Evolutionary conservation across 1,284 basidiomycete species (phyloP), one percentile per base, ranked within the genome.

Genomic region (Sanghuangporus sanghuang): DNA sequence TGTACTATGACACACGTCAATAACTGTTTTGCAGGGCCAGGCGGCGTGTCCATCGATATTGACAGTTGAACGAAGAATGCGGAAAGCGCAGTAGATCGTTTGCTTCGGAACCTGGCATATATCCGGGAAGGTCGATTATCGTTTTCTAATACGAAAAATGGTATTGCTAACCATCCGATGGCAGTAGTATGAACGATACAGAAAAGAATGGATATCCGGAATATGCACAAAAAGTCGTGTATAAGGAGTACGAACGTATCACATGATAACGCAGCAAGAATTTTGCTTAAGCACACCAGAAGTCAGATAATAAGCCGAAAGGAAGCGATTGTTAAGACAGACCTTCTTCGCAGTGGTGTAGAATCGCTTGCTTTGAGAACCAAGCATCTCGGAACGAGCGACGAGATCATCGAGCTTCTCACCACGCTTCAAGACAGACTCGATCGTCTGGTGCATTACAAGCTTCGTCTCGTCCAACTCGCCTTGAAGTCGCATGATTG

Each of bases 391-490:
- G 53, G 95, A 98, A 59, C 96, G 85, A 71, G 98, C 96, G 2
- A 99, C 96, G 21, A 99, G 82, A 75, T 96, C 95, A 76, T 99
- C 96, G 55, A 99, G 84, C 77, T 96, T 97, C 83, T 99, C 96
- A 48, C 97, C 97, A 39, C 97, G 86, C 75, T 97, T 89, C 42
- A 99, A 83, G 2, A 99, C 96, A 2, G 92, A 93, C 74, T 99
- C 97, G 72, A 99, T 99, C 14, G 97, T 99, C 83, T 99, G 98
- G 83, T 99, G 97, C 75, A 98, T 78, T 42, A 99, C 88, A 69
- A 99, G 96, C 89, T 99, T 99, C 7, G 97, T 99, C 81, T 99
- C 97, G 73, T 99, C 97, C 56, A 99, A 77, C 74, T 99, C 97
- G 74, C 95, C 91, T 76, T 99, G 97, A 16, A 99, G 97, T 71